Percentiles rank a stretch among this genome's conserved stretches.
Evolutionary conservation across 1,284 basidiomycete species (phyloP).

Genomic region (Leccinum pachyderme): DNA sequence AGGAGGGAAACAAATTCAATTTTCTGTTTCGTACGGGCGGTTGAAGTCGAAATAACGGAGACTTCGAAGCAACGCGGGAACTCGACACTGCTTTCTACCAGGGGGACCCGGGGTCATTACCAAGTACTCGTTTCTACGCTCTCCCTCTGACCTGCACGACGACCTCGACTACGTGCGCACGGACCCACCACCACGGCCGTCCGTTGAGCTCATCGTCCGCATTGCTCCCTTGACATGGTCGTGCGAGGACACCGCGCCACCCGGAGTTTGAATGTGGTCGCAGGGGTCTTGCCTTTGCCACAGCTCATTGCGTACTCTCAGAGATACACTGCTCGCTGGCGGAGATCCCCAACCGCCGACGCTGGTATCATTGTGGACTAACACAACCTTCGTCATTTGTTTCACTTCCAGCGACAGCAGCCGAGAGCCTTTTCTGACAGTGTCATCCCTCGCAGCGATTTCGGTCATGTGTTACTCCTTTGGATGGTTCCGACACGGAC

Average conservation of each 20-base stretch:
- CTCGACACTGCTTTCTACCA: conserved; percentile 21
- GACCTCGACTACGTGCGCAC: not conserved
- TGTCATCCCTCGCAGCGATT: conserved; percentile 10
- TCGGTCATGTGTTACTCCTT: conserved; percentile 1
- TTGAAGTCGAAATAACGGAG: conserved; percentile 29
- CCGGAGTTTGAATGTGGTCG: conserved; percentile 31
- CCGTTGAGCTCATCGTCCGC: not conserved
- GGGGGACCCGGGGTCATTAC: conserved; percentile 21
- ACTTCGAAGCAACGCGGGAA: conserved; percentile 32
- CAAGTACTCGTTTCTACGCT: not conserved
- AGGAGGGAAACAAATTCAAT: conserved; percentile 29
- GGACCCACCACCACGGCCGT: not conserved
- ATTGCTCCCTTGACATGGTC: conserved; percentile 1
- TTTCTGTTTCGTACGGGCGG: conserved; percentile 30
- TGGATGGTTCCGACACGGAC: not conserved
- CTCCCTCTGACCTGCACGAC: not conserved
- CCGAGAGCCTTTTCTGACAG: not conserved
- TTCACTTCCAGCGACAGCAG: not conserved
- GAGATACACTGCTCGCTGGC: not conserved
- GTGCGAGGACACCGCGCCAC: conserved; percentile 9
- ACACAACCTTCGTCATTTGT: not conserved
- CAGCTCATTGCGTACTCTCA: not conserved
- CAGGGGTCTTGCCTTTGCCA: conserved; percentile 21
- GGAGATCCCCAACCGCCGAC: not conserved
- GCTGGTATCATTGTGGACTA: not conserved